phyloP scores from a whole-genome alignment of 495 filamentous ascomycete genomes.

The Hypoxylon perforatum region DNA sequence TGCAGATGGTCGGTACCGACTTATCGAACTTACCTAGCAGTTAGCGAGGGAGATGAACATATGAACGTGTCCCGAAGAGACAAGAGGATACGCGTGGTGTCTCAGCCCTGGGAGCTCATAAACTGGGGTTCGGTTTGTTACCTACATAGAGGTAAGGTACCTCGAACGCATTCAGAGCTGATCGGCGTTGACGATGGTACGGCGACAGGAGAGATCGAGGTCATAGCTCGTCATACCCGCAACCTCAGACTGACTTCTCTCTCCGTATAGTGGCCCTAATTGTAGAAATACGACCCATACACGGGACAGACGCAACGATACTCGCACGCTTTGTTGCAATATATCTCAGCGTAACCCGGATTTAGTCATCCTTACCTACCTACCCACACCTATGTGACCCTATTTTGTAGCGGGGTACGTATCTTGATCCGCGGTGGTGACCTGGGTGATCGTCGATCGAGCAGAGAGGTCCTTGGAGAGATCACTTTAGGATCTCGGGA shows the following conservation, averaged over 20 bases:
- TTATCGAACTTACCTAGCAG: not conserved
- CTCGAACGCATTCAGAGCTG: too few species aligned
- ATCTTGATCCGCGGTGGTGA: constrained; percentile 21
- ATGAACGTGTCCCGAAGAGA: constrained; percentile 6
- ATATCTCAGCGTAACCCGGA: not conserved
- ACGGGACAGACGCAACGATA: too few species aligned
- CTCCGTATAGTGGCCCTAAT: too few species aligned
- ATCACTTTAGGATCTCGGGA: constrained; percentile 36
- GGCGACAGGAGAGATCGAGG: constrained; percentile 9
- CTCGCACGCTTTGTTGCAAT: too few species aligned
- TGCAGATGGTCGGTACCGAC: constrained; percentile 11
- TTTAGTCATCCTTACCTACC: not conserved
- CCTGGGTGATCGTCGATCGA: constrained; percentile 40
- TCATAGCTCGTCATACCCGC: constrained; percentile 24
- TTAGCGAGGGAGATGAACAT: constrained; percentile 20
- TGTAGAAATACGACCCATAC: too few species aligned
- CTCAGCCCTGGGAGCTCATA: constrained; percentile 30
- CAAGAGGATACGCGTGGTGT: constrained; percentile 23
- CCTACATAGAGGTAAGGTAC: too few species aligned
- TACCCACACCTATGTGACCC: constrained; percentile 27
- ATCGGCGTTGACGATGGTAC: constrained; percentile 5
- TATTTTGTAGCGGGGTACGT: constrained; percentile 25
- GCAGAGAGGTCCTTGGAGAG: constrained; percentile 40
- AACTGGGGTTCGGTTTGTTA: constrained; percentile 1
- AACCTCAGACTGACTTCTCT: constrained; percentile 6